Conservation (phyloP, 306 rosid species). For the Aeschynomene evenia region DNA sequence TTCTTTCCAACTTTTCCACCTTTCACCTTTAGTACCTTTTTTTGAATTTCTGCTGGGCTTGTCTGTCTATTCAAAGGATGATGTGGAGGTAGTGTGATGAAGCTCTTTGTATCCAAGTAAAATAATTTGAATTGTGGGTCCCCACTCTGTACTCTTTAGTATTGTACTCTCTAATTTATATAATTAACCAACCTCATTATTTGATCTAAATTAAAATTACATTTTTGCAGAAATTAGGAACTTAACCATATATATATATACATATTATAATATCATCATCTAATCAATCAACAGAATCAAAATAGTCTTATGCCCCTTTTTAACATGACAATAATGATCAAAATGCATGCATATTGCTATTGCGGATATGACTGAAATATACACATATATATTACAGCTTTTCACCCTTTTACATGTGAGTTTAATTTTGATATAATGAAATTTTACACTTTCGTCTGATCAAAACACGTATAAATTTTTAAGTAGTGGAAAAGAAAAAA, state of each 20-base stretch:
- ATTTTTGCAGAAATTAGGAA: neutral
- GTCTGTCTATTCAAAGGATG: slow-evolving; percentile 73
- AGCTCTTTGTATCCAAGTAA: slow-evolving; percentile 35
- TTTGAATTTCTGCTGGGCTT: slow-evolving; percentile 66
- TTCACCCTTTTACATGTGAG: slow-evolving; percentile 37
- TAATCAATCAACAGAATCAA: slow-evolving; percentile 28
- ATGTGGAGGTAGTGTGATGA: slow-evolving; percentile 44
- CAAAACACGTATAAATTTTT: no score
- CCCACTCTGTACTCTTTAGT: neutral
- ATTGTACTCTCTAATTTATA: slow-evolving; percentile 24
- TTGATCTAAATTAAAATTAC: neutral
- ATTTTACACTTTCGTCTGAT: no score
- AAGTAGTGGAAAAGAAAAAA: no score
- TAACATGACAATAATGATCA: slow-evolving; percentile 23
- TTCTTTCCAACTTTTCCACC: slow-evolving; percentile 38
- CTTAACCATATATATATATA: neutral
- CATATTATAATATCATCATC: no score
- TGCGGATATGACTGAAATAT: slow-evolving; percentile 32
- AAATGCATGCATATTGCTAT: slow-evolving; percentile 38
- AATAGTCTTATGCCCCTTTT: slow-evolving; percentile 10
- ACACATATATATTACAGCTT: slow-evolving; percentile 32
- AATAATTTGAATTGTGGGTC: slow-evolving; percentile 41
- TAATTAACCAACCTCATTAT: neutral
- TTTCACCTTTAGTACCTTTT: slow-evolving; percentile 51
- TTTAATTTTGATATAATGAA: no score